A percentile compares a stretch with the other conserved stretches of the same genome.
Conservation (phyloP, 768 basidiomycete species). For the Termitomyces sp. region DNA sequence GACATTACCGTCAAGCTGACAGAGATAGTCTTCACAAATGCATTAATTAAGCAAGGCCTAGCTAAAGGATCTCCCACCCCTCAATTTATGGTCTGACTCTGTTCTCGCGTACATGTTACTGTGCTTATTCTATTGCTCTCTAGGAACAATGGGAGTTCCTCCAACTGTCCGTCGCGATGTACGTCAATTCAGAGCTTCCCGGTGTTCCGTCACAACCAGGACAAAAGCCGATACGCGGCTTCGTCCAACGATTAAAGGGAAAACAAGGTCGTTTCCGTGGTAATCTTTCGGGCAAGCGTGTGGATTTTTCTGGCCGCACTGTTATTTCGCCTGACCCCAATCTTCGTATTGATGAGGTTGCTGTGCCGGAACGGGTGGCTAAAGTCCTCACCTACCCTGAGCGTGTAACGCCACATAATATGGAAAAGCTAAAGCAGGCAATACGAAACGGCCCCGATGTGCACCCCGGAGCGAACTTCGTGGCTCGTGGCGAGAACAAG, state of each 20-base stretch:
- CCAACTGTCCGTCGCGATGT: constrained; percentile 92
- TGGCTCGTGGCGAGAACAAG: constrained; percentile 80
- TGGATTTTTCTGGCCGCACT: constrained; percentile 97
- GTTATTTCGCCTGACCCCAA: constrained; percentile 99
- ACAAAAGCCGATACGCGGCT: constrained; percentile 94
- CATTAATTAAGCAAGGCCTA: constrained; percentile 86
- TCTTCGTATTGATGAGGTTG: constrained; percentile 96
- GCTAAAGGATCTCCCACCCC: constrained; percentile 84
- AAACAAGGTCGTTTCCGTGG: constrained; percentile 99
- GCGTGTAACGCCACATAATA: constrained; percentile 89
- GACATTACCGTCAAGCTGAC: constrained; percentile 96
- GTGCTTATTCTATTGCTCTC: neutral
- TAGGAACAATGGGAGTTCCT: constrained; percentile 99
- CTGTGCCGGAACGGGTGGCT: constrained; percentile 93
- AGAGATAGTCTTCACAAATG: constrained; percentile 94
- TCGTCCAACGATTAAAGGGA: constrained; percentile 96
- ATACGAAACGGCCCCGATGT: constrained; percentile 86
- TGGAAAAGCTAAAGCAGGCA: constrained; percentile 68
- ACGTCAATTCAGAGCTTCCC: constrained; percentile 96
- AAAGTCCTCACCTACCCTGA: constrained; percentile 96
- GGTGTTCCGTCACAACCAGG: constrained; percentile 86
- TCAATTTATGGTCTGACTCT: constrained; percentile 74
- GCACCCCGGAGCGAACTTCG: constrained; percentile 96
- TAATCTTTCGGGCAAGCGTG: constrained; percentile 97
- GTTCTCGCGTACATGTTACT: neutral